These are phyloP conservation scores for Xylaria longipes DNA, from an alignment of 495 filamentous ascomycete genomes.

Conservation along the genomic window DNA sequence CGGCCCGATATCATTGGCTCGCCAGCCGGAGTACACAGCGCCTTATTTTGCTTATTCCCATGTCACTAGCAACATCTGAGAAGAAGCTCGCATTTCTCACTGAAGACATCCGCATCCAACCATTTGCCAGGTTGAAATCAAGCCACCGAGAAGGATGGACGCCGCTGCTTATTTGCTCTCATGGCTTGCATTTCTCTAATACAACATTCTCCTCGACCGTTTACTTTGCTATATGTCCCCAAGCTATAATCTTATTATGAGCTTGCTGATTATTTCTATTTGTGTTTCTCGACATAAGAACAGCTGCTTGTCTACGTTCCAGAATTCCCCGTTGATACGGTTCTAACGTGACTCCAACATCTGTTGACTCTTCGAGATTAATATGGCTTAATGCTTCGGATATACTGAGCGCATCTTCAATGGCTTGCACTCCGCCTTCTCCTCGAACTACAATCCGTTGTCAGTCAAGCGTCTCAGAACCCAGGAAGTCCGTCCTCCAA, in stretches of 20 bases:
- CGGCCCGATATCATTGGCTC: too few species aligned
- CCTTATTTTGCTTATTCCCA: not conserved
- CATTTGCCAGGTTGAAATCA: not conserved
- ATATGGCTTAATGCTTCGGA: not conserved
- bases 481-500: not conserved
- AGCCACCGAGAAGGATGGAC: not conserved
- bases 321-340: constrained; percentile 31
- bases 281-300: constrained; percentile 13
- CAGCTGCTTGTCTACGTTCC: constrained; percentile 8
- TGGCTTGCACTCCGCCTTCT: constrained; percentile 53
- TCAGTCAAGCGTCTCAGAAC: not conserved
- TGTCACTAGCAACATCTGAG: not conserved
- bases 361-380: not conserved
- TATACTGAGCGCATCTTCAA: constrained; percentile 47
- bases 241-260: not conserved
- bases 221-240: constrained; percentile 2
- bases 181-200: constrained; percentile 9
- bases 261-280: not conserved
- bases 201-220: not conserved
- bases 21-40: not conserved
- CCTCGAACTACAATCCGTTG: constrained; percentile 45
- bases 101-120: not conserved
- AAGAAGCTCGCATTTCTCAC: not conserved
- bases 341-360: constrained; percentile 23
- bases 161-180: not conserved